Conservation (phyloP, 495 filamentous ascomycete genomes). For the Penicillium bovifimosum region DNA sequence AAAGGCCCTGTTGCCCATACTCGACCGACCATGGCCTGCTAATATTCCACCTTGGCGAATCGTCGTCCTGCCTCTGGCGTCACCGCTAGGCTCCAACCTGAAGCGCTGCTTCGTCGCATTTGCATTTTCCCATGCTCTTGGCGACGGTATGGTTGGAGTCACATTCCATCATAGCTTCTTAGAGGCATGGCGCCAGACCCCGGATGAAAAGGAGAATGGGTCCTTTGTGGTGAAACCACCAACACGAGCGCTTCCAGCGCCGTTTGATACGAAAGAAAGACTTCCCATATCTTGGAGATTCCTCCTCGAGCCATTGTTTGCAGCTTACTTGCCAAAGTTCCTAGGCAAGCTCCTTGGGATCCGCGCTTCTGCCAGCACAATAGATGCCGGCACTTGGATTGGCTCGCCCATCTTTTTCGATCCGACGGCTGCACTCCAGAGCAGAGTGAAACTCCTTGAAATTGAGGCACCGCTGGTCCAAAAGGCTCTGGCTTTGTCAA, state of each 20-base stretch:
- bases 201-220: not conserved
- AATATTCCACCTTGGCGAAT: slow-evolving; percentile 22
- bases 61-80: slow-evolving; percentile 16
- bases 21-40: slow-evolving; percentile 22
- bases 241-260: slow-evolving; percentile 4
- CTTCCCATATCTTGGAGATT: slow-evolving; percentile 24
- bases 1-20: slow-evolving; percentile 9
- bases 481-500: slow-evolving; percentile 6
- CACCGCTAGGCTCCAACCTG: not conserved
- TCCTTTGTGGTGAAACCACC: slow-evolving; percentile 8
- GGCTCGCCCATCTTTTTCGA: slow-evolving; percentile 19
- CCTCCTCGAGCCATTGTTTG: slow-evolving; percentile 17
- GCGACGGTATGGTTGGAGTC: slow-evolving; percentile 21
- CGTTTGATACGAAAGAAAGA: slow-evolving; percentile 21
- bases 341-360: slow-evolving; percentile 11
- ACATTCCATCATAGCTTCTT: slow-evolving; percentile 21
- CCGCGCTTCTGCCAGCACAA: slow-evolving; percentile 14
- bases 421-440: not conserved
- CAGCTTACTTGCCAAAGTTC: slow-evolving; percentile 12
- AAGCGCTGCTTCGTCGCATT: slow-evolving; percentile 20
- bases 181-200: slow-evolving; percentile 7
- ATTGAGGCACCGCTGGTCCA: slow-evolving; percentile 15
- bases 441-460: slow-evolving; percentile 14
- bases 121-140: slow-evolving; percentile 21
- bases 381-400: slow-evolving; percentile 21